Base-by-base conservation (phyloP, 2,329 filamentous ascomycete genomes). In the Talaromyces sp. region DNA sequence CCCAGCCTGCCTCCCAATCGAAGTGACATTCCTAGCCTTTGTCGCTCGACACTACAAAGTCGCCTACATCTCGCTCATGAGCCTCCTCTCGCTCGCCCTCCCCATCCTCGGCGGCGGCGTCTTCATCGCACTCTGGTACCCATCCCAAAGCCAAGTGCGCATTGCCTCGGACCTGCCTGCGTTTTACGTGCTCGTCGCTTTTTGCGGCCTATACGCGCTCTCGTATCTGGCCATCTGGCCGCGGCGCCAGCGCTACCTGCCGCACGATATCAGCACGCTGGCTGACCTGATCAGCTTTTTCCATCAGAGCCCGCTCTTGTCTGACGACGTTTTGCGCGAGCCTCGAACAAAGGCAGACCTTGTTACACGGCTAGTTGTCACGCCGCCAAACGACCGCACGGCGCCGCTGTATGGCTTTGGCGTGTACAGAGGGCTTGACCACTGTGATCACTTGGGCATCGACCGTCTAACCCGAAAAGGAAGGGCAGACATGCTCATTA, bases 261-360 rank as follows among this genome's bases (percentile, higher is more conserved):
- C 92, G 0, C 92, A 96, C 71, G 82, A 82, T 5, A 86, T 90
- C 47, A 84, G 82, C 63, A 91, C 84, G 54, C 81, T 96, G 19
- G 89, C 90, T 1, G 91, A 93, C 71, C 81, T 93, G 25, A 83
- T 96, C 67, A 88, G 86, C 70, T 93, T 93, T 72, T 80, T 93
- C 49, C 86, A 90, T 62, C 87, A 88, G 66, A 88, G 87, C 51
- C 88, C 88, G 27, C 79, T 96, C 19, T 79, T 91, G 1, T 80
- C 84, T 5, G 92, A 96, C 69, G 82, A 86, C 10, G 84, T 89
- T 0, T 93, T 97, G 71, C 82, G 86, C 57, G 84, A 87, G 42
- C 85, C 88, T 2, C 80, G 82, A 30, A 87, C 82, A n/a, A 88
- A 87, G 65, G 80, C 80, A 0, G 88, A 92, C 65, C 82, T 97